Base-by-base conservation (phyloP, 2,329 filamentous ascomycete genomes). In the Scleromitrula shiraiana region DNA sequence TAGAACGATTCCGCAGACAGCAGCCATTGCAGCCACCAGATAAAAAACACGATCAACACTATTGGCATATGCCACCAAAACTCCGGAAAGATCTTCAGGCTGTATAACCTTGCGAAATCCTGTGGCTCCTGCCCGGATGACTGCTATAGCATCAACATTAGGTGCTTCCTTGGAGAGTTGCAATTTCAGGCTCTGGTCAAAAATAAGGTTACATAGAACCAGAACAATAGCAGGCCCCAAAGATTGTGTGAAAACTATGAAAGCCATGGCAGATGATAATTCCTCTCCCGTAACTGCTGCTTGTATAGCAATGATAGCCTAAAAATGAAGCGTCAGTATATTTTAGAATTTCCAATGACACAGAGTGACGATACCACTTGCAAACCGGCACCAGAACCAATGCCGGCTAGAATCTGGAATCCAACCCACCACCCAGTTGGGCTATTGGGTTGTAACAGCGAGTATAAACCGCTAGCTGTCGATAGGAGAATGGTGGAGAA, bases 91-190 rank as follows among this genome's bases (percentile, higher is more conserved):
- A 27, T 67, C 56, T 2, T 51, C 48, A 3, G 52, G 20, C 1
- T 56, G 36, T 0, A 74, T 62, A 17, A 67, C 54, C 0, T 51
- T 48, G 10, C 64, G 58, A 32, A 74, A 65, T 0, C 57, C 64
- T 0, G 67, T 68, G 2, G 69, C 70, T 24, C 59, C 73, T 0
- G 71, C 71, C 3, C 55, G 50, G 8, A 72, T 62, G 0, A 74
- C 60, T 0, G 53, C 51, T 4, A 58, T 33, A 0, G 64, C 54
- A 35, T 66, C 51, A 7, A 69, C 56, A 5, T 42, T 38, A 2
- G 66, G 68, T 5, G 65, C 66, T 24, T 63, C 62, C 8, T 46
- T 20, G 0, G 50, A 40, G 56, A 35, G n/a, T n/a, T 63, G 60
- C 0, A 59, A 39, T 60, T 41, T 36, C 4, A 57, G 41, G 14